phyloP scores from a whole-genome alignment of 768 basidiomycete genomes.

The Favolaschia claudopus region DNA sequence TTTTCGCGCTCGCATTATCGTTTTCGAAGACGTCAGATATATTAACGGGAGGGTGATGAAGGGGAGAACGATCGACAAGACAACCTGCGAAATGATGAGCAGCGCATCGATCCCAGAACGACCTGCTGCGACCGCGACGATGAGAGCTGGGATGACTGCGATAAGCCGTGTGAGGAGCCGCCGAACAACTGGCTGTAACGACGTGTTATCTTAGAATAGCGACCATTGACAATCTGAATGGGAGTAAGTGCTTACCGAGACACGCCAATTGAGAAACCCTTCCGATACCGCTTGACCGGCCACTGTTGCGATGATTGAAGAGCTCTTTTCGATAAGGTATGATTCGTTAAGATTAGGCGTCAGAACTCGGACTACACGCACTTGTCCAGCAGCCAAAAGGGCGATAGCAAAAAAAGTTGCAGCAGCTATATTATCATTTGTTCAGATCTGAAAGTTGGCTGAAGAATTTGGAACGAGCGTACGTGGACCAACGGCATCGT shows the following conservation, averaged over 20 bases:
- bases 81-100: slow-evolving; percentile 85
- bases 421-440: slow-evolving; percentile 56
- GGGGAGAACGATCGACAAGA: slow-evolving; percentile 83
- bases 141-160: slow-evolving; percentile 83
- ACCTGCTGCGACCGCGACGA: slow-evolving; percentile 80
- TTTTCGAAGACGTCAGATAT: slow-evolving; percentile 74
- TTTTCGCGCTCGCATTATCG: slow-evolving; percentile 75
- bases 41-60: slow-evolving; percentile 87
- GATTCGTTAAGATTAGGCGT: background rate
- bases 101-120: slow-evolving; percentile 73
- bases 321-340: slow-evolving; percentile 58
- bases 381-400: slow-evolving; percentile 84
- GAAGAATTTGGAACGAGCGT: slow-evolving; percentile 34
- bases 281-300: slow-evolving; percentile 92
- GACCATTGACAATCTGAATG: too few species aligned
- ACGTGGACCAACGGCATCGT: slow-evolving; percentile 70
- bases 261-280: slow-evolving; percentile 87
- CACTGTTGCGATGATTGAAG: slow-evolving; percentile 88
- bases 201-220: too few species aligned
- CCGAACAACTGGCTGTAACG: slow-evolving; percentile 74
- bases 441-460: background rate
- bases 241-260: slow-evolving; percentile 79
- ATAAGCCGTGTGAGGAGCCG: slow-evolving; percentile 85
- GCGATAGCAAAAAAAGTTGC: slow-evolving; percentile 91
- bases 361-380: slow-evolving; percentile 22